These are phyloP conservation scores for Boletus pseudo-olivaceus DNA, from an alignment of 768 basidiomycete species.

Conservation along the genomic window DNA sequence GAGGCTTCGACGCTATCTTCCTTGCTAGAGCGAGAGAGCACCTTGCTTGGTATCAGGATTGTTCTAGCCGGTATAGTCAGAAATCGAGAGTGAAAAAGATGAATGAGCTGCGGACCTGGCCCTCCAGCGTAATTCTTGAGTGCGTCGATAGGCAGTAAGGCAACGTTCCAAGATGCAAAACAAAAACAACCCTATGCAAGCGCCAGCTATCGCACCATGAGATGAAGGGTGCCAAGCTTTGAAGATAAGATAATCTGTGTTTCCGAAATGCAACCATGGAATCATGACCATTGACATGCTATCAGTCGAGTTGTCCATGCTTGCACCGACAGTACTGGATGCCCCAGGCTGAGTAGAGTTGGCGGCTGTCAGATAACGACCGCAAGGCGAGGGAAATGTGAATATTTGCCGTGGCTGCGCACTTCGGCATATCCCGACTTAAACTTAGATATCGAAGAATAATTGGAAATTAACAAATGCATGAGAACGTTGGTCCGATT, in stretches of 20 bases:
- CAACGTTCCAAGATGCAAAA: slow-evolving; percentile 71
- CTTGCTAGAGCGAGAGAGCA: neutral
- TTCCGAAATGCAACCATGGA: slow-evolving; percentile 67
- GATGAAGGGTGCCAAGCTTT: slow-evolving; percentile 64
- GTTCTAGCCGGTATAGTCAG: slow-evolving; percentile 12
- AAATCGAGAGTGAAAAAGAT: neutral
- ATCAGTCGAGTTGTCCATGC: slow-evolving; percentile 6
- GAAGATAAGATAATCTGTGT: slow-evolving; percentile 66
- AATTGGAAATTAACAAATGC: neutral
- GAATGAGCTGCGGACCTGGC: slow-evolving; percentile 41
- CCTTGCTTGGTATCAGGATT: neutral
- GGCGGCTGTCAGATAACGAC: neutral
- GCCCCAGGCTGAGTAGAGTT: neutral
- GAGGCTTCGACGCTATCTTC: neutral
- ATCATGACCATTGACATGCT: slow-evolving; percentile 44
- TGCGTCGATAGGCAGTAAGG: slow-evolving; percentile 53
- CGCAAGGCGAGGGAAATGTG: no score
- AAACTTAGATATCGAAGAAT: neutral
- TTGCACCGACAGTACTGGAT: neutral
- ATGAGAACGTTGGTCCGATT: neutral
- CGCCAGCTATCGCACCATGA: slow-evolving; percentile 66
- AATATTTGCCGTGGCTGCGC: neutral
- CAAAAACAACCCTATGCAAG: slow-evolving; percentile 66
- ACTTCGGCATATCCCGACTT: slow-evolving; percentile 1
- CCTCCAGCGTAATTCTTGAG: slow-evolving; percentile 56